These are phyloP conservation scores for Cladophialophora immunda DNA, from an alignment of 2,329 filamentous ascomycete genomes.

Conservation along the genomic window DNA sequence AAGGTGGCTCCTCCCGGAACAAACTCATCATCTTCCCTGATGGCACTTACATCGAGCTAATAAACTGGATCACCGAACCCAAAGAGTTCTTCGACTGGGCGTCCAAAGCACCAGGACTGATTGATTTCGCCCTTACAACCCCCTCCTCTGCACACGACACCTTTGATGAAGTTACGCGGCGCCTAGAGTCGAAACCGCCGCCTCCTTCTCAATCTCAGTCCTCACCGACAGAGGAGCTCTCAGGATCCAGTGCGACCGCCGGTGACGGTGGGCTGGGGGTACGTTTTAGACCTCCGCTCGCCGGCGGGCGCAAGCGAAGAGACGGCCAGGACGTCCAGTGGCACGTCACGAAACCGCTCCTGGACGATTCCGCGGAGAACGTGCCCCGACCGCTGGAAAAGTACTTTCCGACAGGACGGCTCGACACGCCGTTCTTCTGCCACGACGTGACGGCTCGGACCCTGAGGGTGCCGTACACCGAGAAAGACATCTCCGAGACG, in stretches of 20 bases:
- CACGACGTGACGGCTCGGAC: slow-evolving; percentile 40
- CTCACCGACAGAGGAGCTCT: background rate
- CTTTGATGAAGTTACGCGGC: slow-evolving; percentile 28
- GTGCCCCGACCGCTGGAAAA: slow-evolving; percentile 25
- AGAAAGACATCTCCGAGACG: slow-evolving; percentile 28
- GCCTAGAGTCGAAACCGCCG: slow-evolving; percentile 17
- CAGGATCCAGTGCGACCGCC: background rate
- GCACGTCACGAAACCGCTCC: slow-evolving; percentile 36
- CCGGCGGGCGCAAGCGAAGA: slow-evolving; percentile 38
- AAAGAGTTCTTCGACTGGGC: slow-evolving; percentile 40
- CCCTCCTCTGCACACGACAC: slow-evolving; percentile 35
- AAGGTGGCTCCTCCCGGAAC: slow-evolving; percentile 40
- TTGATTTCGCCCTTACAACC: slow-evolving; percentile 42
- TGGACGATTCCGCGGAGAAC: slow-evolving; percentile 26
- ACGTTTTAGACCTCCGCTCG: slow-evolving; percentile 31
- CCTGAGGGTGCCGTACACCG: slow-evolving; percentile 43
- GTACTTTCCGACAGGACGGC: slow-evolving; percentile 31
- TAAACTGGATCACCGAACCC: slow-evolving; percentile 40
- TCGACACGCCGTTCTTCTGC: slow-evolving; percentile 42
- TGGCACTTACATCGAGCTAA: slow-evolving; percentile 42
- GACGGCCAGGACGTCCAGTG: slow-evolving; percentile 39
- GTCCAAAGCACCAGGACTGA: slow-evolving; percentile 38
- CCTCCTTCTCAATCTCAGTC: background rate
- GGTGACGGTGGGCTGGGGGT: slow-evolving; percentile 36
- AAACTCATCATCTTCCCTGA: slow-evolving; percentile 43